Percentiles rank a stretch among this genome's conserved stretches.
These are phyloP conservation scores for Russula compacta DNA, from an alignment of 768 basidiomycete species.

Conservation along the genomic window DNA sequence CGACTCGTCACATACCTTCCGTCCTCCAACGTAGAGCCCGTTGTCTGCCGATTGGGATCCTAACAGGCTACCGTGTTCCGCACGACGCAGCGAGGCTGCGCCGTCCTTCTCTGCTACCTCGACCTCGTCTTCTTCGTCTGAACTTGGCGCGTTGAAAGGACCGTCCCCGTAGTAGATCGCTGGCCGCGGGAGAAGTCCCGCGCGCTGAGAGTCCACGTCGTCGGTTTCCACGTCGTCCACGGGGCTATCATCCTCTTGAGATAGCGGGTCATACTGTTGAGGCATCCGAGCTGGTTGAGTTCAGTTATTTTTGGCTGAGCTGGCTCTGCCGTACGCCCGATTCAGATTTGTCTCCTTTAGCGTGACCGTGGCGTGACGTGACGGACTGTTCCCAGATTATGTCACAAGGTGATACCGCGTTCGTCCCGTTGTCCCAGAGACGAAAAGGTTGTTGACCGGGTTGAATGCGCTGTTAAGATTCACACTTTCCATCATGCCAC, in stretches of 20 bases:
- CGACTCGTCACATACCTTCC: constrained; percentile 24
- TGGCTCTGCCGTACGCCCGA: neutral
- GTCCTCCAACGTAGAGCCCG: constrained; percentile 30
- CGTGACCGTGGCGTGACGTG: constrained; percentile 9
- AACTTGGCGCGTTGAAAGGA: constrained; percentile 68
- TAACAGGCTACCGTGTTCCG: constrained; percentile 24
- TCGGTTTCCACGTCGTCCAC: neutral
- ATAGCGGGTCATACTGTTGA: constrained; percentile 16
- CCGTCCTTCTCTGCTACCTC: constrained; percentile 41
- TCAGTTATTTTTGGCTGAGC: neutral
- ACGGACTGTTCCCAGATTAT: neutral
- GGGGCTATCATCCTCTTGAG: constrained; percentile 16
- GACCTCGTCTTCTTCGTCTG: constrained; percentile 65
- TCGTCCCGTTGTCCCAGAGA: too few species aligned
- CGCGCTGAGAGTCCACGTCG: neutral
- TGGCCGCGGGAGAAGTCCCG: constrained; percentile 17
- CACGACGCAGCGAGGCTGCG: constrained; percentile 22
- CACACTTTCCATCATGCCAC: constrained; percentile 26
- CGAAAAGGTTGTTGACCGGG: too few species aligned
- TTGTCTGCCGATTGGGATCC: constrained; percentile 21
- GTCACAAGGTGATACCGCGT: too few species aligned
- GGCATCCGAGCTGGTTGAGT: constrained; percentile 14
- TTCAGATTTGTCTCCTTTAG: too few species aligned
- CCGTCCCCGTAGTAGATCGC: constrained; percentile 63
- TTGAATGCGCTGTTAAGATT: too few species aligned